Percentiles rank a stretch among this genome's conserved stretches.
Evolutionary conservation across 768 basidiomycete genomes (phyloP).

Genomic region (Neoboletus brunneissimus): DNA sequence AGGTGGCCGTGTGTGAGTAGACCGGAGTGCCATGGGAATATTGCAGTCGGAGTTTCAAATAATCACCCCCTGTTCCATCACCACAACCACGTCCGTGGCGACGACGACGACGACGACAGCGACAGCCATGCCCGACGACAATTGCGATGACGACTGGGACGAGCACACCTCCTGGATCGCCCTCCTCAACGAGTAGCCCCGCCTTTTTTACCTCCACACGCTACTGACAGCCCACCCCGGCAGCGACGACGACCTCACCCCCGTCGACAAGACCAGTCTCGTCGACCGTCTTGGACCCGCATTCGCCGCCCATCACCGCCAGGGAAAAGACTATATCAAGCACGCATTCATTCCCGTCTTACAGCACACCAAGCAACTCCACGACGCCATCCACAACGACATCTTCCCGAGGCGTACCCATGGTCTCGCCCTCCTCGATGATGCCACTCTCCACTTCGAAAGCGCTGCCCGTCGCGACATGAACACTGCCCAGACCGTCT

Average conservation of each 20-base stretch:
- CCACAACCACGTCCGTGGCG: not conserved
- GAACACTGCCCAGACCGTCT: conserved; percentile 39
- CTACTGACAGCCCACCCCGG: conserved; percentile 10
- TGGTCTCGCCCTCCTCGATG: conserved; percentile 53
- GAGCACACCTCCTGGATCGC: conserved; percentile 28
- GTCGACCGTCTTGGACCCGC: conserved; percentile 47
- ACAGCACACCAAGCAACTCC: conserved; percentile 35
- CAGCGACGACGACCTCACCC: conserved; percentile 38
- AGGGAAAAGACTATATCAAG: conserved; percentile 30
- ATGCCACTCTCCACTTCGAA: conserved; percentile 54
- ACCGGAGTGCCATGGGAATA: conserved; percentile 7
- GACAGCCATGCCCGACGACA: conserved; percentile 6
- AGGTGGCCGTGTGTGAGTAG: conserved; percentile 10
- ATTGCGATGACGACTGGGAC: conserved; percentile 20
- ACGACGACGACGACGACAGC: not conserved
- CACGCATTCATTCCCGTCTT: conserved; percentile 37
- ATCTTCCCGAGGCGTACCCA: conserved; percentile 31
- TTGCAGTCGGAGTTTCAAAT: conserved; percentile 22
- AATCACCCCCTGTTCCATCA: conserved; percentile 7
- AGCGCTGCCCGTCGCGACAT: conserved; percentile 41
- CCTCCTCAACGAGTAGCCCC: conserved; percentile 27
- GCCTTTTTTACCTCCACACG: not conserved
- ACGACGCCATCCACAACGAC: conserved; percentile 34
- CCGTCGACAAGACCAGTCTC: conserved; percentile 42
- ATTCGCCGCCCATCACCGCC: conserved; percentile 32